phyloP scores from a whole-genome alignment of 805 yeast genomes.

The Zygoascus tannicola region DNA sequence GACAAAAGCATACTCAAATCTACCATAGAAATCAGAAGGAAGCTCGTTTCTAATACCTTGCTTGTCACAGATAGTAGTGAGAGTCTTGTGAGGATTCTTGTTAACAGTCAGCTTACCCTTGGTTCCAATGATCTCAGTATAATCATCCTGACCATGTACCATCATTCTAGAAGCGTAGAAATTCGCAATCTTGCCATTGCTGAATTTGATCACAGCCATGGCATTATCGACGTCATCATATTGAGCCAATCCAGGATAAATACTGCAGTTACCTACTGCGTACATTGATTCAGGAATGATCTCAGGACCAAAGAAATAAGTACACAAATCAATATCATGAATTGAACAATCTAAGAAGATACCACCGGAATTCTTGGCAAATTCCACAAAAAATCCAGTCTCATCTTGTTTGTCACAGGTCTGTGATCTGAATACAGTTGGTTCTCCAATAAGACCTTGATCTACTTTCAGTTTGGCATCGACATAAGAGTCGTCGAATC shows the following conservation, averaged over 20 bases:
- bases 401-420: slow-evolving; percentile 13
- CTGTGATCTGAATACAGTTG: slow-evolving; percentile 15
- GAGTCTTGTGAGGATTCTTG: slow-evolving; percentile 15
- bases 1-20: slow-evolving; percentile 15
- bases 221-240: slow-evolving; percentile 20
- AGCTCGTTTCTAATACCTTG: slow-evolving; percentile 15
- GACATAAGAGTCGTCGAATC: slow-evolving; percentile 13
- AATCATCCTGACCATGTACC: slow-evolving; percentile 18
- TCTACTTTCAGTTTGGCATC: slow-evolving; percentile 15
- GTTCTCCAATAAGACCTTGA: slow-evolving; percentile 16
- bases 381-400: slow-evolving; percentile 14
- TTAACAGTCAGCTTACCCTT: slow-evolving; percentile 16
- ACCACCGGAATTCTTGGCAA: slow-evolving; percentile 19
- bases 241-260: slow-evolving; percentile 16
- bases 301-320: slow-evolving; percentile 16
- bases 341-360: slow-evolving; percentile 20
- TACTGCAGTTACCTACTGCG: slow-evolving; percentile 16
- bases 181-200: slow-evolving; percentile 10
- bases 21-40: slow-evolving; percentile 16
- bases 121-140: slow-evolving; percentile 19
- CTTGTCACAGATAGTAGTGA: slow-evolving; percentile 13
- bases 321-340: slow-evolving; percentile 19
- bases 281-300: slow-evolving; percentile 13
- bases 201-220: slow-evolving; percentile 15
- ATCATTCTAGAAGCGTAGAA: slow-evolving; percentile 17